Conservation (phyloP, 164 flowering plant genomes). For the Chimonanthus salicifolius region DNA sequence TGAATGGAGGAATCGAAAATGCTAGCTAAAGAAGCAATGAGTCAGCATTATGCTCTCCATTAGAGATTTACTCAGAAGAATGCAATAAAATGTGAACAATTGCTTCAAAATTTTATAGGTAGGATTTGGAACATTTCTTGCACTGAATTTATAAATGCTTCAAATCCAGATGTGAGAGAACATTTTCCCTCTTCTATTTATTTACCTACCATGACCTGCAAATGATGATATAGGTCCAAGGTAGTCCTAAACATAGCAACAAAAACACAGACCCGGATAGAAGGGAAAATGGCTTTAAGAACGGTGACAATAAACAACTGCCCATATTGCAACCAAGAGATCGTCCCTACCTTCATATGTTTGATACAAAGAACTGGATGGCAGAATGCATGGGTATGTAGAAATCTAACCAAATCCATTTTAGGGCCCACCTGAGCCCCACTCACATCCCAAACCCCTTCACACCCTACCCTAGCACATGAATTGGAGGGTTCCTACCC, state of each 20-base stretch:
- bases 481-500: too few species aligned
- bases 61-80: not conserved
- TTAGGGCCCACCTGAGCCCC: too few species aligned
- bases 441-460: too few species aligned
- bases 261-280: not conserved
- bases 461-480: too few species aligned
- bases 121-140: not conserved
- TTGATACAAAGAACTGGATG: too few species aligned
- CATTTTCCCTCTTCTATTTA: not conserved
- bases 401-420: too few species aligned
- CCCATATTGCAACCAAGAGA: too few species aligned
- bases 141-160: not conserved
- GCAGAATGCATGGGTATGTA: too few species aligned
- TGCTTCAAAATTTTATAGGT: not conserved
- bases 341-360: too few species aligned
- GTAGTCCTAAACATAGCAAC: not conserved
- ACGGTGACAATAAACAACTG: too few species aligned
- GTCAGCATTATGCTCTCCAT: not conserved
- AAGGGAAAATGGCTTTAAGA: not conserved
- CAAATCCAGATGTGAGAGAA: not conserved
- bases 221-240: not conserved
- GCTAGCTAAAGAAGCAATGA: not conserved
- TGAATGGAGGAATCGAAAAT: not conserved
- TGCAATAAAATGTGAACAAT: not conserved
- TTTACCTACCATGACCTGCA: not conserved